Evolutionary conservation across 495 filamentous ascomycete species (phyloP).

Genomic region (Zalerion maritima): DNA sequence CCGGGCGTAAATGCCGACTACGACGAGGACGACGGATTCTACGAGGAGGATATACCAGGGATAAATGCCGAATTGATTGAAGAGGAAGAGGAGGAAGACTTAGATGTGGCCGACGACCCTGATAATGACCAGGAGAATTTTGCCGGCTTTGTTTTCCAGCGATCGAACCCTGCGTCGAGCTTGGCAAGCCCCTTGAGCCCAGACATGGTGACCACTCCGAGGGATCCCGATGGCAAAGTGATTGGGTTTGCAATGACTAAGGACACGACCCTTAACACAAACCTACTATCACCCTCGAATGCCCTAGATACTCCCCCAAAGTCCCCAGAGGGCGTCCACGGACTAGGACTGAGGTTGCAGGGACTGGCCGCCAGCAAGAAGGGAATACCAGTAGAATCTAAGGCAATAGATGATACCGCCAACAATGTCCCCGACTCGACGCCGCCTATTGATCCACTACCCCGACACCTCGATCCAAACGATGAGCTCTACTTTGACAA

Average conservation of each 20-base stretch:
- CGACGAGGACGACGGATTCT: constrained; percentile 37
- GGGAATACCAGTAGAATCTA: no score
- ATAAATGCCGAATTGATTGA: constrained; percentile 17
- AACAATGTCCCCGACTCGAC: no score
- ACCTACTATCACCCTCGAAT: no score
- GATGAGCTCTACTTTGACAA: constrained; percentile 79
- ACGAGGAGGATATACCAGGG: constrained; percentile 13
- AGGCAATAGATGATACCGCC: no score
- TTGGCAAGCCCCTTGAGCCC: constrained; percentile 31
- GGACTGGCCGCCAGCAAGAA: no score
- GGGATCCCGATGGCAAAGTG: constrained; percentile 32
- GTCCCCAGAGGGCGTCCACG: constrained; percentile 2
- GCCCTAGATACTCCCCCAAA: constrained; percentile 1
- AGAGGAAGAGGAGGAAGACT: constrained; percentile 13
- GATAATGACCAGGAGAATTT: constrained; percentile 39
- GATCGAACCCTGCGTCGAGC: constrained; percentile 33
- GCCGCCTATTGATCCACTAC: no score
- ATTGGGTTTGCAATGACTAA: constrained; percentile 37
- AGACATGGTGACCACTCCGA: constrained; percentile 33
- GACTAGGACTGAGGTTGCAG: no score
- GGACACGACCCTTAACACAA: constrained; percentile 19
- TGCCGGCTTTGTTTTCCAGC: constrained; percentile 36
- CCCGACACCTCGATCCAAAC: constrained; percentile 10
- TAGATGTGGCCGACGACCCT: constrained; percentile 16
- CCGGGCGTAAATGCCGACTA: constrained; percentile 59